Evolutionary conservation across 2,329 filamentous ascomycete genomes (phyloP).

Genomic region (Aspergillus ustus): DNA sequence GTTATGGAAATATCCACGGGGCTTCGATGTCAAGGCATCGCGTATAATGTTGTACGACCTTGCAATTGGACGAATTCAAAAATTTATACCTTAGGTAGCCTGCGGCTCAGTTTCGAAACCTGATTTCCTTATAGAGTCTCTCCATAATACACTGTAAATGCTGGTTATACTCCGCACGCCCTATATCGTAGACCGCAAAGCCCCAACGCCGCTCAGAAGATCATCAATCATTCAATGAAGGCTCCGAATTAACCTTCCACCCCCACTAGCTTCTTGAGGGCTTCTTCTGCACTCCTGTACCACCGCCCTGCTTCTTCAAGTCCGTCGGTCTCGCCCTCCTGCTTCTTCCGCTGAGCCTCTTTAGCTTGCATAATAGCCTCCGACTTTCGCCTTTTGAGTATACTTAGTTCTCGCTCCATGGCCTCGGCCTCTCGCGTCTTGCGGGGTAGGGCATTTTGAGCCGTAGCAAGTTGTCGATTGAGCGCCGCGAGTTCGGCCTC

Average conservation of each 20-base stretch:
- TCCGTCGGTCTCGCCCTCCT: slow-evolving; percentile 51
- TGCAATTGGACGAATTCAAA: slow-evolving; percentile 38
- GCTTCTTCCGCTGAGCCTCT: slow-evolving; percentile 48
- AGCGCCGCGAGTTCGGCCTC: slow-evolving; percentile 47
- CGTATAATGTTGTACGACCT: slow-evolving; percentile 48
- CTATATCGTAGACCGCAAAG: slow-evolving; percentile 12
- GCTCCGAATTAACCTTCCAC: slow-evolving; percentile 24
- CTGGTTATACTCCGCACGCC: slow-evolving; percentile 17
- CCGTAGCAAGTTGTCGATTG: slow-evolving; percentile 46
- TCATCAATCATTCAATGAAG: slow-evolving; percentile 29
- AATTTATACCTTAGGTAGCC: slow-evolving; percentile 36
- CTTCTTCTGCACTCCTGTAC: slow-evolving; percentile 49
- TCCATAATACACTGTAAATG: neutral
- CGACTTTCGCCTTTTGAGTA: slow-evolving; percentile 50
- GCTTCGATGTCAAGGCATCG: slow-evolving; percentile 43
- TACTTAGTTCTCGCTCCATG: slow-evolving; percentile 48
- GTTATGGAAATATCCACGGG: slow-evolving; percentile 39
- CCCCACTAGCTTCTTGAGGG: slow-evolving; percentile 45
- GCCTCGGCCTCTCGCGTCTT: slow-evolving; percentile 51
- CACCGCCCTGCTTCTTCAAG: slow-evolving; percentile 52
- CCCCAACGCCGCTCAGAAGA: slow-evolving; percentile 29
- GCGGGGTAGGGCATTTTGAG: slow-evolving; percentile 50
- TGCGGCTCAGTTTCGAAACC: slow-evolving; percentile 42
- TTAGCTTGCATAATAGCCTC: slow-evolving; percentile 53
- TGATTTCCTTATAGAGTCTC: slow-evolving; percentile 20